Conservation (phyloP, 371 early-diverging fungal species). For the Mortierella polycephala region DNA sequence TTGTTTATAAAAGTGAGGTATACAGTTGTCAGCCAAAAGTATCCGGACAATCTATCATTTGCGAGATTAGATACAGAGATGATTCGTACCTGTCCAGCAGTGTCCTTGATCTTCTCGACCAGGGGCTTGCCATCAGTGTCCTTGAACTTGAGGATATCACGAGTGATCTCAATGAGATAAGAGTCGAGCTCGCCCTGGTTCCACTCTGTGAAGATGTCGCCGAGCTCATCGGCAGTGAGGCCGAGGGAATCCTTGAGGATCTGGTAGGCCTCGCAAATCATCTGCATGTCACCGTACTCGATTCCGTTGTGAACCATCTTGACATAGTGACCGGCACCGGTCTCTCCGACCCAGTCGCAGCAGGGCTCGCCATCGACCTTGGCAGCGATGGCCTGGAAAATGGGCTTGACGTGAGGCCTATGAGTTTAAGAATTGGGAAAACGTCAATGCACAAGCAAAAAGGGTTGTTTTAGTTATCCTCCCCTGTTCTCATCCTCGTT, state of each 20-base stretch:
- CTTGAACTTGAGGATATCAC: conserved; percentile 93
- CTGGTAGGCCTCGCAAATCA: conserved; percentile 97
- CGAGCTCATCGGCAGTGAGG: conserved; percentile 87
- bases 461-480: too few relatives aligned
- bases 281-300: conserved; percentile 99
- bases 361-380: conserved; percentile 91
- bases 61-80: neutral
- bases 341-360: conserved; percentile 99
- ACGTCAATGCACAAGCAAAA: too few relatives aligned
- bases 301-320: conserved; percentile 99
- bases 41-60: too few relatives aligned
- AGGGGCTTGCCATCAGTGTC: conserved; percentile 87
- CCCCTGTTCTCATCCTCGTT: too few relatives aligned
- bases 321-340: conserved; percentile 99
- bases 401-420: conserved; percentile 87
- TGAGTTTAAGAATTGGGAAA: neutral
- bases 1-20: conserved; percentile 3
- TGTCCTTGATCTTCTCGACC: conserved; percentile 96
- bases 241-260: conserved; percentile 90
- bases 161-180: conserved; percentile 97
- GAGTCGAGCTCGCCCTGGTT: conserved; percentile 96
- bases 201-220: conserved; percentile 91
- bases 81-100: conserved; percentile 86
- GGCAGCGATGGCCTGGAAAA: conserved; percentile 97
- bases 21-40: conserved; percentile 1